Conservation (phyloP, 192 early-diverging fungal species). For the Thamnidium elegans region DNA sequence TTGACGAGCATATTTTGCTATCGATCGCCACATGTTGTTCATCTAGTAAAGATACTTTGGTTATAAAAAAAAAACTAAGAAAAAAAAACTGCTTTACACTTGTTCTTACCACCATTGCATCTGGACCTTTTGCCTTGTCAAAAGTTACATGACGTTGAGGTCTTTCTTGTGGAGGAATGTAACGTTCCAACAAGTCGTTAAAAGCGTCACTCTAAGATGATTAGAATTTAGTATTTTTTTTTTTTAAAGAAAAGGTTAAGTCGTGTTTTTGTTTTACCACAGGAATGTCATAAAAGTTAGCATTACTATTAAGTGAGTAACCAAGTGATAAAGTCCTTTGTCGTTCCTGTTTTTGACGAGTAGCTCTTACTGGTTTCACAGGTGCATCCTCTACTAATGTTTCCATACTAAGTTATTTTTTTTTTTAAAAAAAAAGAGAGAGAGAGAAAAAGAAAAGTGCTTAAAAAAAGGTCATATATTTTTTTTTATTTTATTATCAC, state of each 20-base stretch:
- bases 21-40: constrained; percentile 49
- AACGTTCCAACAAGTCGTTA: constrained; percentile 40
- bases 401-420: too few species aligned
- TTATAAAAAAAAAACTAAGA: neutral
- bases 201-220: constrained; percentile 42
- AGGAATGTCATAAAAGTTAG: constrained; percentile 52
- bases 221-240: neutral
- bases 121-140: constrained; percentile 35
- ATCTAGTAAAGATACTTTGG: constrained; percentile 19
- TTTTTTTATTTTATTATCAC: neutral
- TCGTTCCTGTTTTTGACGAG: neutral
- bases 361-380: constrained; percentile 1
- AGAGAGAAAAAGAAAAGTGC: neutral
- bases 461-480: constrained; percentile 1
- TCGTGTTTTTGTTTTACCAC: constrained; percentile 26
- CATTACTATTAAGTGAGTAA: constrained; percentile 26
- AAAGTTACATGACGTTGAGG: constrained; percentile 36
- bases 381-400: neutral
- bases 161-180: constrained; percentile 47
- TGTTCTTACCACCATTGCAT: constrained; percentile 37
- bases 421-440: neutral
- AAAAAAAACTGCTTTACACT: neutral
- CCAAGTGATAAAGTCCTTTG: constrained; percentile 14
- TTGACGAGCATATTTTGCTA: constrained; percentile 44
- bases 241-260: neutral